phyloP scores from a whole-genome alignment of 2,329 filamentous ascomycete species.

The Fusarium floridanum region DNA sequence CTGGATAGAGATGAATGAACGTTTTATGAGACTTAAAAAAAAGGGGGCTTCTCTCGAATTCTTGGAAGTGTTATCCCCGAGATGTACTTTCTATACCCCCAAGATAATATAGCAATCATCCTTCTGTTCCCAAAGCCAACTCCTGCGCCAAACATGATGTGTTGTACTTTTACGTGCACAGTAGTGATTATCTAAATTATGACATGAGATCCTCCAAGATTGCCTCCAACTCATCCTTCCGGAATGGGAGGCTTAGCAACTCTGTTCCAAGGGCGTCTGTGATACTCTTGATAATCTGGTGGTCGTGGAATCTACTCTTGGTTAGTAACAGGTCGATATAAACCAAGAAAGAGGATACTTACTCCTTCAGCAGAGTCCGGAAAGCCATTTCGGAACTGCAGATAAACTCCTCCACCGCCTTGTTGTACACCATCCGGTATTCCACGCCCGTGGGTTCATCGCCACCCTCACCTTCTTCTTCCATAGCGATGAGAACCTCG shows the following conservation, averaged over 20 bases:
- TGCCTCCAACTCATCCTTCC: slow-evolving; percentile 87
- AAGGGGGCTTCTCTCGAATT: slow-evolving; percentile 1
- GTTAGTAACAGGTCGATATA: slow-evolving; percentile 43
- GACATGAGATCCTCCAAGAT: slow-evolving; percentile 80
- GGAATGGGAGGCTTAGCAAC: slow-evolving; percentile 85
- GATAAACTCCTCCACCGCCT: slow-evolving; percentile 96
- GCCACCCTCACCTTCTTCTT: slow-evolving; percentile 66
- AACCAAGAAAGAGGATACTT: slow-evolving; percentile 48
- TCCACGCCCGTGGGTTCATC: slow-evolving; percentile 80
- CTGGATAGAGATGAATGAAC: slow-evolving; percentile 41
- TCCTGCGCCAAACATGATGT: slow-evolving; percentile 21
- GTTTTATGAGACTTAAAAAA: slow-evolving; percentile 34
- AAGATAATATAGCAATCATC: slow-evolving; percentile 17
- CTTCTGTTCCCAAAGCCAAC: slow-evolving; percentile 12
- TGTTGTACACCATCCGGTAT: slow-evolving; percentile 92
- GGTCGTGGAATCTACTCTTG: slow-evolving; percentile 84
- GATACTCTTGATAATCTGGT: slow-evolving; percentile 93
- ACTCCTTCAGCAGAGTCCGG: slow-evolving; percentile 93
- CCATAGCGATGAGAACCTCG: slow-evolving; percentile 81
- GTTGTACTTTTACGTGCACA: slow-evolving; percentile 12
- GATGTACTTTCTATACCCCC: slow-evolving; percentile 32
- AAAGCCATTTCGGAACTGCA: slow-evolving; percentile 98
- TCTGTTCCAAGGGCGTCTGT: slow-evolving; percentile 90
- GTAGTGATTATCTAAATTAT: slow-evolving; percentile 32
- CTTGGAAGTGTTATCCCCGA: slow-evolving; percentile 6